phyloP scores from a whole-genome alignment of 106 monocot species.

The Hemerocallis citrina region DNA sequence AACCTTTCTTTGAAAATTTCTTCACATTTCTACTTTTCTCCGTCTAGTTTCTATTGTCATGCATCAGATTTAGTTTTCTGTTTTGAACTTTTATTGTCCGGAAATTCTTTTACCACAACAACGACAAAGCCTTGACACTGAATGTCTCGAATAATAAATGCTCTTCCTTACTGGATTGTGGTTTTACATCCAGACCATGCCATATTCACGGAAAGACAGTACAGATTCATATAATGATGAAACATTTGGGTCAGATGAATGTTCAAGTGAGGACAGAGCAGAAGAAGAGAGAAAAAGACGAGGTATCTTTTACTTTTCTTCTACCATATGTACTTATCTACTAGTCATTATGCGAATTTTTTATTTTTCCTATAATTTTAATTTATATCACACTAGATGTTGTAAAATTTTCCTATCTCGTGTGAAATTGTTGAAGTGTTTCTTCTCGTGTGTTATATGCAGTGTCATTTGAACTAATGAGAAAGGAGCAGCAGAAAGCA shows the following conservation, averaged over 20 bases:
- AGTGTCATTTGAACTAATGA: conserved; percentile 96
- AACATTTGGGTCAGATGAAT: conserved; percentile 91
- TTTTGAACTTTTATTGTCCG: not conserved
- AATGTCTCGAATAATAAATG: not conserved
- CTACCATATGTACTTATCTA: not conserved
- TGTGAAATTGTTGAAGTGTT: not conserved
- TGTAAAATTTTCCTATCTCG: not conserved
- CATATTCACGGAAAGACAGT: conserved; percentile 53
- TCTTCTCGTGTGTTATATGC: conserved; percentile 7
- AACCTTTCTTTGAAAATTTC: not conserved
- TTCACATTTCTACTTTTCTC: not conserved
- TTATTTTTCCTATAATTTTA: not conserved
- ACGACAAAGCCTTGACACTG: not conserved
- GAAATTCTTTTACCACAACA: not conserved
- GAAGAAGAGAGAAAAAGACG: conserved; percentile 88
- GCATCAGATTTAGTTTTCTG: too few relatives aligned
- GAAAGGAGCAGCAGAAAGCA: conserved; percentile 80
- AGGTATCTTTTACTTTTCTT: conserved; percentile 27
- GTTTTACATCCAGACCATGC: conserved; percentile 41
- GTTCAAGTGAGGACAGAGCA: conserved; percentile 54
- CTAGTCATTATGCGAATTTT: not conserved
- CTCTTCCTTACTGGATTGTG: not conserved
- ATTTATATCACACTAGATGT: too few relatives aligned
- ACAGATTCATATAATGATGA: conserved; percentile 80
- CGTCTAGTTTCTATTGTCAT: not conserved